Evolutionary conservation across 2,329 filamentous ascomycete species (phyloP), one percentile per base, ranked within the genome.

Genomic region (Epichloe amarillans): DNA sequence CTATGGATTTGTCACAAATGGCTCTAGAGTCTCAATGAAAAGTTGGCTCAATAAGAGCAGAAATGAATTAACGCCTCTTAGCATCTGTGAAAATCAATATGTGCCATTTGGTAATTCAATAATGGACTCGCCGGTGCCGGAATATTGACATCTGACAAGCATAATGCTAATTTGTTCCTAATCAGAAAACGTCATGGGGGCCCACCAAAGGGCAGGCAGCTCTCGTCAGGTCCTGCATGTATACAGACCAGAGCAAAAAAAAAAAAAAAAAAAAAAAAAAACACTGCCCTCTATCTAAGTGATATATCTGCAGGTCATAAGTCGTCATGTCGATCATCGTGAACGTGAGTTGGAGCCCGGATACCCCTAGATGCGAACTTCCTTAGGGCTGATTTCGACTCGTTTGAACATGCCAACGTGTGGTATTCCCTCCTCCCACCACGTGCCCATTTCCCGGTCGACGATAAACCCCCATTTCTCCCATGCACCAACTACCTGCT

Each of bases 401-500:
- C 77, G 68, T 56, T 66, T 60, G 56, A 79, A 95, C 89, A 96
- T 94, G 53, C 86, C 89, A 17, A 94, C 75, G 70, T 95, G 88
- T 56, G 78, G 73, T 50, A 95, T 91, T 4, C 85, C 87, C 61
- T 93, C 88, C 65, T 96, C 89, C 54, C 75, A 73, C 88, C 89
- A 96, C 35, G 65, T 74, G 1, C 87, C 86, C 77, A 91, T 79
- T 10, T 68, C 72, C 60, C 85, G 75, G 66, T 96, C 89, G 10
- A 78, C 71, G 54, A 72, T 68, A 64, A 95, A 96, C 0, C 88
- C 88, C 66, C 83, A 77, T 61, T 73, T 77, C 60, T 70, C 68
- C 80, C 89, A 97, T 57, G 83, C 71, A 30, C 67, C 68, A 56
- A 80, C 73, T 14, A 85, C 80, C 35, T 71, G 65, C 50, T 76